Conservation (phyloP, 2,329 filamentous ascomycete species). For the Alternaria panax region DNA sequence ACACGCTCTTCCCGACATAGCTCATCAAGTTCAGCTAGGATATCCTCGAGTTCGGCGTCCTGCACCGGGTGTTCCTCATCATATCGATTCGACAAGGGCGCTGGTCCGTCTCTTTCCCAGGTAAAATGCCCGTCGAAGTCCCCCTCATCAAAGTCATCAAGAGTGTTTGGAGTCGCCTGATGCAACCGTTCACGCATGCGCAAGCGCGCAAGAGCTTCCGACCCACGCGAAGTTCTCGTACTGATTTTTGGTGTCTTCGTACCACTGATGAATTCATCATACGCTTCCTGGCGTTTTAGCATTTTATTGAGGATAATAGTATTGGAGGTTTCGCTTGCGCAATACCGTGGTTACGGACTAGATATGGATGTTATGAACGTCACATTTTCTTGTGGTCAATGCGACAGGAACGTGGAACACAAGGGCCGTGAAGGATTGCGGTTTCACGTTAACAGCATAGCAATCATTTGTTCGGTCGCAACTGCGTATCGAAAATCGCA, state of each 20-base stretch:
- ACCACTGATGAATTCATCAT: background rate
- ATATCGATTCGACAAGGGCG: background rate
- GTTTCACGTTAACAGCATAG: background rate
- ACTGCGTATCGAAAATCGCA: background rate
- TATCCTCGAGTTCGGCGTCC: background rate
- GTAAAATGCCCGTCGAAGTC: background rate
- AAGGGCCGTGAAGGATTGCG: background rate
- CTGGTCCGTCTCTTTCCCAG: background rate
- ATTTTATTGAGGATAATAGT: background rate
- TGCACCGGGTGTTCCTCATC: background rate
- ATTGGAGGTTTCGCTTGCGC: background rate
- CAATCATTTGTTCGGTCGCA: background rate
- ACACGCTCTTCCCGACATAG: background rate
- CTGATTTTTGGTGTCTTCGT: background rate
- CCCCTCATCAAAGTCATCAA: background rate
- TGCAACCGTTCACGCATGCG: background rate
- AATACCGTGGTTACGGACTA: background rate
- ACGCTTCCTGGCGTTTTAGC: background rate
- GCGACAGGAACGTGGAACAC: background rate
- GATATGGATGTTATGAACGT: background rate
- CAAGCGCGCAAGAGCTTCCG: background rate
- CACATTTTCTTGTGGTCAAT: background rate
- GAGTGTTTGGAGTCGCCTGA: background rate
- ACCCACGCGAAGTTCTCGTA: background rate
- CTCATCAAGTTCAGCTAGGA: background rate